Evolutionary conservation across 257 asterid genomes (phyloP).

Genomic region (Agastache rugosa): DNA sequence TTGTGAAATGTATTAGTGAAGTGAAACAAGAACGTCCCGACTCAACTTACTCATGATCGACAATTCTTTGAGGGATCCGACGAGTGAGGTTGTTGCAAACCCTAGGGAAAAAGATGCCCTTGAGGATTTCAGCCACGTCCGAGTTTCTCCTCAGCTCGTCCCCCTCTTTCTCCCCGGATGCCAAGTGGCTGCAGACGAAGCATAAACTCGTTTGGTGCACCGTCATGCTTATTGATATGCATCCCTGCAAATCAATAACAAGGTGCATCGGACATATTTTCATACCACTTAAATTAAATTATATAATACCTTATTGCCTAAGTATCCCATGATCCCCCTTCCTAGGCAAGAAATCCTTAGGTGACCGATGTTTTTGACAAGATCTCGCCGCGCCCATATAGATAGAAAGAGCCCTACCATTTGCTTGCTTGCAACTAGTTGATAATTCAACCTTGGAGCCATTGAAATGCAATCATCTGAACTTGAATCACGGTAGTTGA

Average conservation of each 20-base stretch:
- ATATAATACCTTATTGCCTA: slow-evolving; percentile 80
- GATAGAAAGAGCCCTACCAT: slow-evolving; percentile 93
- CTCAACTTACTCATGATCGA: slow-evolving; percentile 74
- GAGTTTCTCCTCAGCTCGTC: slow-evolving; percentile 80
- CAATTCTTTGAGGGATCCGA: slow-evolving; percentile 59
- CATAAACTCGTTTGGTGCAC: slow-evolving; percentile 87
- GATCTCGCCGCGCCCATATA: slow-evolving; percentile 73
- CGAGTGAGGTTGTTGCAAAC: slow-evolving; percentile 62
- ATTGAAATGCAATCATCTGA: slow-evolving; percentile 43
- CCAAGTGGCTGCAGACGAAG: slow-evolving; percentile 92
- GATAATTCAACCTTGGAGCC: slow-evolving; percentile 48
- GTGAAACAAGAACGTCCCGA: neutral
- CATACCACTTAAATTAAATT: neutral
- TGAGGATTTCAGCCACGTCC: slow-evolving; percentile 79
- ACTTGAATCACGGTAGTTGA: slow-evolving; percentile 30
- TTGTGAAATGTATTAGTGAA: neutral
- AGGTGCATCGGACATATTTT: too few relatives aligned
- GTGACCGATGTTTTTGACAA: slow-evolving; percentile 72
- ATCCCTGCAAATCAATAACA: slow-evolving; percentile 57
- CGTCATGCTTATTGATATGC: slow-evolving; percentile 90
- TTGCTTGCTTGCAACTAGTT: slow-evolving; percentile 78
- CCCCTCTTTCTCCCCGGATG: slow-evolving; percentile 96
- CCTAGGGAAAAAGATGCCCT: slow-evolving; percentile 61
- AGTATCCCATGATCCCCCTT: slow-evolving; percentile 95
- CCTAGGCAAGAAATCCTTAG: slow-evolving; percentile 77